Conservation (phyloP, 129 eudicot genomes). For the Heracleum sosnowskyi region DNA sequence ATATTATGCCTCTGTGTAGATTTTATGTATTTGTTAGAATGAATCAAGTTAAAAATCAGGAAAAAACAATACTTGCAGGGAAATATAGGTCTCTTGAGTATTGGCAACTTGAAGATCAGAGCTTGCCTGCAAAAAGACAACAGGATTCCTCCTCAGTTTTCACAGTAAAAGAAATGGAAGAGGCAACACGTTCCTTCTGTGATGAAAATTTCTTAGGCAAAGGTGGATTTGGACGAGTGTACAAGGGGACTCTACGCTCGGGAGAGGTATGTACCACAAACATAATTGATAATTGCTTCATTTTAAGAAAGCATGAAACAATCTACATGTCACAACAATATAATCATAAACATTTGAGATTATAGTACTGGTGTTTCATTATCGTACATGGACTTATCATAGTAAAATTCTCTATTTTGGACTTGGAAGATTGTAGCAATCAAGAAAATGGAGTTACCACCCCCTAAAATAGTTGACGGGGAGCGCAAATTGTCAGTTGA, state of each 20-base stretch:
- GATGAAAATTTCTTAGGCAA: conserved; percentile 77
- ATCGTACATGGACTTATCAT: neutral
- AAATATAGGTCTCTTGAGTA: conserved; percentile 63
- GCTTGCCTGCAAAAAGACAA: conserved; percentile 56
- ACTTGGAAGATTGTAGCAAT: conserved; percentile 72
- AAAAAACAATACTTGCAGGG: conserved; percentile 47
- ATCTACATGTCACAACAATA: neutral
- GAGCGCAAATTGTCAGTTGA: conserved; percentile 54
- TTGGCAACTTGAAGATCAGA: conserved; percentile 74
- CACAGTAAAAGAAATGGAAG: conserved; percentile 92
- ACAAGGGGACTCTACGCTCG: conserved; percentile 74
- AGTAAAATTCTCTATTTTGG: conserved; percentile 1
- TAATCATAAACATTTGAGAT: neutral
- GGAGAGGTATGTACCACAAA: conserved; percentile 63
- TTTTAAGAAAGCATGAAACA: neutral
- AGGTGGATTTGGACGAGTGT: conserved; percentile 95
- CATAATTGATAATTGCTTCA: neutral
- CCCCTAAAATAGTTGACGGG: conserved; percentile 55
- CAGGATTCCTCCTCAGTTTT: conserved; percentile 76
- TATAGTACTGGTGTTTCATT: neutral
- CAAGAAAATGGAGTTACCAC: conserved; percentile 97
- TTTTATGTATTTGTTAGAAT: neutral
- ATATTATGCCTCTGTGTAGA: neutral
- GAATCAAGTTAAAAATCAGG: neutral
- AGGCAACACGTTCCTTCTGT: conserved; percentile 74